A percentile compares a stretch with the other conserved stretches of the same genome.
Evolutionary conservation across 768 basidiomycete species (phyloP).

Genomic region (Podaxis sp.): DNA sequence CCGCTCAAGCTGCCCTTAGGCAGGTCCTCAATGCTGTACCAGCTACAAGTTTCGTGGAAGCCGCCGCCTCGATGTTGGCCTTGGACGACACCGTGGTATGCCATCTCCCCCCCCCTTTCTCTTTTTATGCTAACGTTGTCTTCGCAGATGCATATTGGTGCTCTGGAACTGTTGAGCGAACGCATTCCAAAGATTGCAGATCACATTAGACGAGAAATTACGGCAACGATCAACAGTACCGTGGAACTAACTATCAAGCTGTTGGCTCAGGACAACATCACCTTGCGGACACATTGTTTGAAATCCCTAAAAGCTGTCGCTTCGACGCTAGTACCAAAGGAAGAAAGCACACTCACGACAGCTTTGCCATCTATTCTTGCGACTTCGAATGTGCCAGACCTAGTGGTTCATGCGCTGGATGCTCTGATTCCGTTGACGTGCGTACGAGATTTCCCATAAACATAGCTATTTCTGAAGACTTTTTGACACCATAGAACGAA

Average conservation of each 20-base stretch:
- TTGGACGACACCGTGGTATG: constrained; percentile 55
- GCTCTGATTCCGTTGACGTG: constrained; percentile 66
- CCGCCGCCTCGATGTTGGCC: constrained; percentile 54
- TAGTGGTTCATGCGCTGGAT: constrained; percentile 44
- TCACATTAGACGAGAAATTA: constrained; percentile 51
- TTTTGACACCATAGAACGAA: constrained; percentile 46
- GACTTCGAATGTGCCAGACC: constrained; percentile 39
- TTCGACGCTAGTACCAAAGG: constrained; percentile 55
- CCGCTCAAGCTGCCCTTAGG: constrained; percentile 51
- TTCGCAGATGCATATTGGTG: constrained; percentile 60
- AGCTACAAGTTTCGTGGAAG: constrained; percentile 65
- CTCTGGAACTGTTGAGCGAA: constrained; percentile 67
- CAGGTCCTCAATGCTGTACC: constrained; percentile 64
- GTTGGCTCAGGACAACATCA: constrained; percentile 6
- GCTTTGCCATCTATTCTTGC: constrained; percentile 59
- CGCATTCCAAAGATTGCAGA: constrained; percentile 63
- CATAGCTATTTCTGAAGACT: constrained; percentile 14
- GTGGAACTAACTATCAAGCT: constrained; percentile 25
- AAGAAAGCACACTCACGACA: constrained; percentile 63
- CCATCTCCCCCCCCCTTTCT: neutral
- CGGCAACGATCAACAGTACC: constrained; percentile 51
- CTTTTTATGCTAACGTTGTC: constrained; percentile 10
- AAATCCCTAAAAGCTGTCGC: constrained; percentile 61
- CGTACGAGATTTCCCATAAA: constrained; percentile 22
- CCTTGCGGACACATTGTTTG: constrained; percentile 4